These are phyloP conservation scores for Geotrichum citri-aurantii DNA, from an alignment of 1,139 yeast species.

Conservation along the genomic window DNA sequence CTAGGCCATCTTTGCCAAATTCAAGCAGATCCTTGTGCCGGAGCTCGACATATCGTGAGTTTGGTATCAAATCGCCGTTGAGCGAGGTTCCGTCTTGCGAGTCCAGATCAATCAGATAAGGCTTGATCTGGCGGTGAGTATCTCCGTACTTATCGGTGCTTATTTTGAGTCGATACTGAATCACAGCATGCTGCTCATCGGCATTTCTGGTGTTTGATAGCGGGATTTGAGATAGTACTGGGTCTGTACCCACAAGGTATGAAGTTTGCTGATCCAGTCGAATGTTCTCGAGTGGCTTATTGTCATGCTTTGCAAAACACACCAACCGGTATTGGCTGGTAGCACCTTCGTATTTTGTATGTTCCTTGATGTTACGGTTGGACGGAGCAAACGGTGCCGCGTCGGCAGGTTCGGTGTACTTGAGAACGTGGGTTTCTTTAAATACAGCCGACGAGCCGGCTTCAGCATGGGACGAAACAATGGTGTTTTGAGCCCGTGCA, in stretches of 20 bases:
- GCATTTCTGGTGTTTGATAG: conserved; percentile 42
- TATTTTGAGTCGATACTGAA: conserved; percentile 42
- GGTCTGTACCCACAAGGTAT: conserved; percentile 46
- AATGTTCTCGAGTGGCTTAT: conserved; percentile 30
- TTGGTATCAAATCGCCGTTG: conserved; percentile 44
- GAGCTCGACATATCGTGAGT: conserved; percentile 45
- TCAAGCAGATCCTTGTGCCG: conserved; percentile 44
- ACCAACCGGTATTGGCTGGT: conserved; percentile 24
- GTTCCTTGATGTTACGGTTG: conserved; percentile 28
- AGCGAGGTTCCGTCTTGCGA: conserved; percentile 51
- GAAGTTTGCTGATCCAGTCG: conserved; percentile 33
- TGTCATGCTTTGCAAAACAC: conserved; percentile 28
- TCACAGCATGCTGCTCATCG: conserved; percentile 47
- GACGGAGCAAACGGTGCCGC: conserved; percentile 25
- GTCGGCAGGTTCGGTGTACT: conserved; percentile 44
- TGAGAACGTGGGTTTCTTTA: conserved; percentile 32
- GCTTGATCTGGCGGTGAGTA: conserved; percentile 26
- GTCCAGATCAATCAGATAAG: conserved; percentile 49
- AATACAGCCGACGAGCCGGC: background rate
- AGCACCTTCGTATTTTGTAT: conserved; percentile 19
- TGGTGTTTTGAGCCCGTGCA: conserved; percentile 41
- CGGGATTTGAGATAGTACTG: conserved; percentile 41
- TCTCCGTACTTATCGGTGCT: conserved; percentile 26
- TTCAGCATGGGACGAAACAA: background rate
- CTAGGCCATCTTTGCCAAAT: conserved; percentile 41